Percentiles rank a stretch among this genome's conserved stretches.
These are phyloP conservation scores for Tricholoma matsutake DNA, from an alignment of 768 basidiomycete species.

Conservation along the genomic window DNA sequence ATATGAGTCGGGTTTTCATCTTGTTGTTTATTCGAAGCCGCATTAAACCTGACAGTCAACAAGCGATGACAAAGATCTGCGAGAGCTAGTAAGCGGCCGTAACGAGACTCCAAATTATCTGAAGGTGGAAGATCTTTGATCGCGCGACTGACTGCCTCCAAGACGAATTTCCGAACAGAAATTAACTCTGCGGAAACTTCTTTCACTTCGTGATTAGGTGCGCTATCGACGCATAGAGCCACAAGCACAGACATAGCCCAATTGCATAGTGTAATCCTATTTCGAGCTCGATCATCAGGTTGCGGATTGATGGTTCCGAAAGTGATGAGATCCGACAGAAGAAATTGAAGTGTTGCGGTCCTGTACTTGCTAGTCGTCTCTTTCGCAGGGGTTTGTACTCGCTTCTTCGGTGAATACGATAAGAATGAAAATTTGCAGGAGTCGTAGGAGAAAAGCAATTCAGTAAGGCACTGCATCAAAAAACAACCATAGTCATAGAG, in stretches of 20 bases:
- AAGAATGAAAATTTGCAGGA: slow-evolving; percentile 87
- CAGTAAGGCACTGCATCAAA: slow-evolving; percentile 88
- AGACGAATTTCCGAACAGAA: slow-evolving; percentile 88
- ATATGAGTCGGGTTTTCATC: slow-evolving; percentile 87
- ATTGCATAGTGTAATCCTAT: slow-evolving; percentile 63
- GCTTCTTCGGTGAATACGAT: slow-evolving; percentile 70
- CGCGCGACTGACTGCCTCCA: slow-evolving; percentile 83
- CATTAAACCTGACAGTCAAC: slow-evolving; percentile 73
- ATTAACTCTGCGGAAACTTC: slow-evolving; percentile 76
- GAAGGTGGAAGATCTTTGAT: slow-evolving; percentile 73
- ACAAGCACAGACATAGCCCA: slow-evolving; percentile 91
- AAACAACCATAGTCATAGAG: slow-evolving; percentile 67
- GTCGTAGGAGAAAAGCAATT: slow-evolving; percentile 91
- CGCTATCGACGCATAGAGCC: slow-evolving; percentile 88
- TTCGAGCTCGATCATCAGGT: slow-evolving; percentile 50
- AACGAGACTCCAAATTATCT: slow-evolving; percentile 69
- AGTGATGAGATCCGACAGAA: slow-evolving; percentile 81
- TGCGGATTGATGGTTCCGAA: slow-evolving; percentile 70
- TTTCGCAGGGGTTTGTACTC: slow-evolving; percentile 58
- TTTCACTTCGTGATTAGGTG: slow-evolving; percentile 62
- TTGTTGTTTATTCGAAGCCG: slow-evolving; percentile 50
- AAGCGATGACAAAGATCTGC: slow-evolving; percentile 87
- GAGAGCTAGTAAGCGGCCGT: slow-evolving; percentile 84
- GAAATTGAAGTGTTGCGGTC: slow-evolving; percentile 68
- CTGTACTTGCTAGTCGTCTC: slow-evolving; percentile 58